Conservation (phyloP, 371 early-diverging fungal species). For the Mortierella sp. region DNA sequence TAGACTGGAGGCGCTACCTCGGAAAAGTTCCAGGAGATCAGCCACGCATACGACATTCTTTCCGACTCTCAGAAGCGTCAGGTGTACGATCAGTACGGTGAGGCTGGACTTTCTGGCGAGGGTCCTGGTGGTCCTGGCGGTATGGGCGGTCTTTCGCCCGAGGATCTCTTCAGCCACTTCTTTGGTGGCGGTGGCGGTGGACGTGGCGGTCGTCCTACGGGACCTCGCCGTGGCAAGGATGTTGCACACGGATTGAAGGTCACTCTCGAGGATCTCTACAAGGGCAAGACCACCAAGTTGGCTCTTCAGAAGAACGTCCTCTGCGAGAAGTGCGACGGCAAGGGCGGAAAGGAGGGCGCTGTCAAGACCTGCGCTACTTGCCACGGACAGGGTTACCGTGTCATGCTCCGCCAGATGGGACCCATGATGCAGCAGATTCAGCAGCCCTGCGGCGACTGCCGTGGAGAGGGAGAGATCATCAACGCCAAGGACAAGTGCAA, state of each 20-base stretch:
- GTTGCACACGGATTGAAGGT: conserved; percentile 88
- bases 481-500: conserved; percentile 90
- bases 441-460: conserved; percentile 91
- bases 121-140: conserved; percentile 65
- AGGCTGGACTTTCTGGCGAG: conserved; percentile 85
- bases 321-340: conserved; percentile 84
- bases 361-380: conserved; percentile 82
- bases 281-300: conserved; percentile 92
- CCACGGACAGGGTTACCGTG: conserved; percentile 87
- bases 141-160: conserved; percentile 79
- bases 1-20: conserved; percentile 70
- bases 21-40: conserved; percentile 95
- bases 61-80: conserved; percentile 86
- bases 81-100: conserved; percentile 87
- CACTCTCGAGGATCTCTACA: conserved; percentile 95
- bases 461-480: conserved; percentile 91
- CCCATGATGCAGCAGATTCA: conserved; percentile 99
- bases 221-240: conserved; percentile 84
- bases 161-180: conserved; percentile 92
- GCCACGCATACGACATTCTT: conserved; percentile 95
- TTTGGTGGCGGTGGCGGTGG: conserved; percentile 83
- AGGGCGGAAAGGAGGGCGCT: conserved; percentile 79
- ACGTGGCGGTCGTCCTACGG: conserved; percentile 73
- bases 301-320: conserved; percentile 90
- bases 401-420: conserved; percentile 94